Evolutionary conservation across 306 rosid genomes (phyloP).

Genomic region (Cucurbita ficifolia): DNA sequence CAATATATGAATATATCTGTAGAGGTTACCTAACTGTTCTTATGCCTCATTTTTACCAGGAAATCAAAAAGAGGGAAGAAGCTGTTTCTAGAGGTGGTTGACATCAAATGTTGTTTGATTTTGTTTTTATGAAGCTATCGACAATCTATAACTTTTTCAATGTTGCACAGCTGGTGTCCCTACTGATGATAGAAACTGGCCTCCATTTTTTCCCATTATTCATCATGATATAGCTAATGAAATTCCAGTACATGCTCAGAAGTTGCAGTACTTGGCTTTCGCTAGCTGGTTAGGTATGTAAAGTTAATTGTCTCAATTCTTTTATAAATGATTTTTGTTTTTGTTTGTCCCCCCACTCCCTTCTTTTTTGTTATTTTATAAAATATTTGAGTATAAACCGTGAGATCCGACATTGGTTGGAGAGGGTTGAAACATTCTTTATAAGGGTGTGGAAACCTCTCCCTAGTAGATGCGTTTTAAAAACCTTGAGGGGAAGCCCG

Average conservation of each 20-base stretch:
- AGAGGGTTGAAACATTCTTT: too few relatives aligned
- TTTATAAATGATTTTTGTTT: too few relatives aligned
- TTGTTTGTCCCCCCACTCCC: too few relatives aligned
- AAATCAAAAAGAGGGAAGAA: conserved; percentile 78
- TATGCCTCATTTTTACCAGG: conserved; percentile 35
- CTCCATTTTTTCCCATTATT: conserved; percentile 85
- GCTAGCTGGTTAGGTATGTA: conserved; percentile 93
- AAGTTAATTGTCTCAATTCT: conserved; percentile 8
- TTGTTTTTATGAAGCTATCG: neutral
- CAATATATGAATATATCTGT: conserved; percentile 1
- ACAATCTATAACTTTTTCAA: neutral
- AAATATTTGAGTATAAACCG: neutral
- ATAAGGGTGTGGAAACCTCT: too few relatives aligned
- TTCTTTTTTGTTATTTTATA: neutral
- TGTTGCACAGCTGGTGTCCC: conserved; percentile 51
- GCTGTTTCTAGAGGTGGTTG: conserved; percentile 51
- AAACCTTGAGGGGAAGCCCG: too few relatives aligned
- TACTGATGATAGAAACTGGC: conserved; percentile 85
- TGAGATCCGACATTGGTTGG: too few relatives aligned
- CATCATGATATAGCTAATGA: conserved; percentile 98
- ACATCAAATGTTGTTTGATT: neutral
- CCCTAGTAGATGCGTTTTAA: too few relatives aligned
- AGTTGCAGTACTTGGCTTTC: conserved; percentile 87
- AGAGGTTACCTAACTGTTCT: conserved; percentile 12
- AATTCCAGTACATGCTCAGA: conserved; percentile 92